Evolutionary conservation across 345 rosid genomes (phyloP).

Genomic region (Iberis pinnata): DNA sequence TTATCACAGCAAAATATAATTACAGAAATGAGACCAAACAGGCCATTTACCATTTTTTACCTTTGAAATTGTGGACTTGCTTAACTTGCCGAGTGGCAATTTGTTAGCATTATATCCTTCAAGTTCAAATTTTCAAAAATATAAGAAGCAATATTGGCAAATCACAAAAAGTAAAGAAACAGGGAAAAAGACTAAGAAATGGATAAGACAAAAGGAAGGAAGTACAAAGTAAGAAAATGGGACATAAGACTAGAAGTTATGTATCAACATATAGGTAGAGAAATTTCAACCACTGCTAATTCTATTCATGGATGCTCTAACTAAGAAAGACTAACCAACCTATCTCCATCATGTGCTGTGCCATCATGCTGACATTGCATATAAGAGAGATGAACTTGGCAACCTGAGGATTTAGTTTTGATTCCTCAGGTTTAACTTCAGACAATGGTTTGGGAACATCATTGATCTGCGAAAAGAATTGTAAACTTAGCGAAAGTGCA

Average conservation of each 20-base stretch:
- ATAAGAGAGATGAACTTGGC: constrained; percentile 79
- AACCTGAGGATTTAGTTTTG: constrained; percentile 57
- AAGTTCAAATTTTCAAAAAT: constrained; percentile 8
- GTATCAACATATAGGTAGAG: background rate
- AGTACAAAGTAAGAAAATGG: background rate
- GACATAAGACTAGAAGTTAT: background rate
- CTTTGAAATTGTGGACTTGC: constrained; percentile 56
- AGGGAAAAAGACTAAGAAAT: background rate
- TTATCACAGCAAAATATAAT: constrained; percentile 5
- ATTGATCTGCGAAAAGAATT: constrained; percentile 35
- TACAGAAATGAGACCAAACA: background rate
- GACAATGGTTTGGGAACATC: constrained; percentile 31
- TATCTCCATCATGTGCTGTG: constrained; percentile 90
- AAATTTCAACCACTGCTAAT: background rate
- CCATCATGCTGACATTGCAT: constrained; percentile 87
- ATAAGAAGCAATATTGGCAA: constrained; percentile 6
- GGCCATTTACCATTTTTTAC: constrained; percentile 12
- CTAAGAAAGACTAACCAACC: constrained; percentile 51
- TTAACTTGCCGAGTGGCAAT: constrained; percentile 89
- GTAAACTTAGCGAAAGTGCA: constrained; percentile 13
- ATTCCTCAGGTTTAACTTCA: constrained; percentile 48
- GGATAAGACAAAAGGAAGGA: background rate
- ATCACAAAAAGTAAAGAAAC: constrained; percentile 14
- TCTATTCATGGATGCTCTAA: background rate
- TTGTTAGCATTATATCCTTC: constrained; percentile 73